Evolutionary conservation across 352 stramenopile species (phyloP).

Genomic region (Pythium graminicola): DNA sequence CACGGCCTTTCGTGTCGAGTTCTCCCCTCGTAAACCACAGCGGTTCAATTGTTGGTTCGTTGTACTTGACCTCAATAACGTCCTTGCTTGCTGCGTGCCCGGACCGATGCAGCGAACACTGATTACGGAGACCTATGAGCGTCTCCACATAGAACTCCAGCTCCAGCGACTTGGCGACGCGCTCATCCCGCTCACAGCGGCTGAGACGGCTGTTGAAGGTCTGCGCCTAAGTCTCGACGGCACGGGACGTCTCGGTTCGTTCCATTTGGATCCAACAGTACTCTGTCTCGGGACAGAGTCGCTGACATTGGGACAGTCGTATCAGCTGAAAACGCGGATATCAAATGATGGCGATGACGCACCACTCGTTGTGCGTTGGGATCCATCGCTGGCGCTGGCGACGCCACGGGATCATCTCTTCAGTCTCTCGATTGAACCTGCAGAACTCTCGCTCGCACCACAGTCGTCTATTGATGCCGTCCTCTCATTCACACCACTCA

Average conservation of each 20-base stretch:
- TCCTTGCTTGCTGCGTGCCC: slow-evolving; percentile 50
- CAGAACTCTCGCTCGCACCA: slow-evolving; percentile 10
- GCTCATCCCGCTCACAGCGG: background rate
- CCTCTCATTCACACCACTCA: slow-evolving; percentile 38
- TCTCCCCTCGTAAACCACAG: slow-evolving; percentile 25
- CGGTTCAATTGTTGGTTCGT: slow-evolving; percentile 26
- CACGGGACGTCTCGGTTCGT: slow-evolving; percentile 9
- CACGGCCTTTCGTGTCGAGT: slow-evolving; percentile 41
- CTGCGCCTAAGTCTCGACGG: slow-evolving; percentile 14
- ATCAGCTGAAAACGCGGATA: slow-evolving; percentile 9
- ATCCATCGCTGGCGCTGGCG: slow-evolving; percentile 11
- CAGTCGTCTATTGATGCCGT: slow-evolving; percentile 11
- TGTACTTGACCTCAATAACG: slow-evolving; percentile 37
- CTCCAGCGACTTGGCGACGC: slow-evolving; percentile 9
- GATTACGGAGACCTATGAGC: slow-evolving; percentile 30
- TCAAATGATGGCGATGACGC: slow-evolving; percentile 36
- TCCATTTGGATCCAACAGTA: slow-evolving; percentile 6
- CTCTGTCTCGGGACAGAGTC: background rate
- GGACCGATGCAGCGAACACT: slow-evolving; percentile 33
- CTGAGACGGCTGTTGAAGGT: slow-evolving; percentile 6
- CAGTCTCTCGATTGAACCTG: background rate
- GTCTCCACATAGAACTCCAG: slow-evolving; percentile 1
- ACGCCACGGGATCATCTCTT: slow-evolving; percentile 1
- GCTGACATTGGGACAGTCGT: slow-evolving; percentile 7
- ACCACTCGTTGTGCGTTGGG: slow-evolving; percentile 29